Conservation (phyloP, 2,329 filamentous ascomycete species). For the Cadophora gregata region DNA sequence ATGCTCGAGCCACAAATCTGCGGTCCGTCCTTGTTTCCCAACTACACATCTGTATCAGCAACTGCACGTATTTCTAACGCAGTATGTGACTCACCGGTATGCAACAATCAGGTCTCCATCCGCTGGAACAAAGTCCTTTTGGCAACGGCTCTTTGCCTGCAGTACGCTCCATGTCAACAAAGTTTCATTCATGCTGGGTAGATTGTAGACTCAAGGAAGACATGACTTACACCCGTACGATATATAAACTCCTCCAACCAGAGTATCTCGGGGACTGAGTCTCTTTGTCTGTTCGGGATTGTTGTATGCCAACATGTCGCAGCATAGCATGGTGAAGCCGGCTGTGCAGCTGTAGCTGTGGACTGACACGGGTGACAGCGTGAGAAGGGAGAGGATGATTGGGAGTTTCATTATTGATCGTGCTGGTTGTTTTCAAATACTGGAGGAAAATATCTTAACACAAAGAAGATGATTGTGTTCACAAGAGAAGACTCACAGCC, state of each 20-base stretch:
- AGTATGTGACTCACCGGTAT: background rate
- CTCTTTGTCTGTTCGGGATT: background rate
- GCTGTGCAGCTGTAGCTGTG: background rate
- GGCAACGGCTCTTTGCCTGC: background rate
- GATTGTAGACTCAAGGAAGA: background rate
- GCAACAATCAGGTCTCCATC: background rate
- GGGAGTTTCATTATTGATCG: background rate
- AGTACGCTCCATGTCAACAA: background rate
- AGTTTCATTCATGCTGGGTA: background rate
- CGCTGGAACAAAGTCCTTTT: background rate
- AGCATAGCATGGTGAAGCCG: slow-evolving; percentile 2
- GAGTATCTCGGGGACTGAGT: background rate
- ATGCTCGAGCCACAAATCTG: slow-evolving; percentile 7
- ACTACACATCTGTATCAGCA: background rate
- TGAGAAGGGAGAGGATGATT: background rate
- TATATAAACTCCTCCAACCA: slow-evolving; percentile 1
- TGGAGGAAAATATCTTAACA: no score
- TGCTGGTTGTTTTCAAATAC: background rate
- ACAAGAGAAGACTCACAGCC: no score
- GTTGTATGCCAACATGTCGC: slow-evolving; percentile 2
- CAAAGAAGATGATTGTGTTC: no score
- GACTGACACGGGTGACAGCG: background rate
- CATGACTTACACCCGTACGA: background rate
- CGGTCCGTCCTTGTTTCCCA: background rate
- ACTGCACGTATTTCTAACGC: background rate